phyloP scores from a whole-genome alignment of 169 alveolate genomes.

The Toxoplasma gondii region DNA sequence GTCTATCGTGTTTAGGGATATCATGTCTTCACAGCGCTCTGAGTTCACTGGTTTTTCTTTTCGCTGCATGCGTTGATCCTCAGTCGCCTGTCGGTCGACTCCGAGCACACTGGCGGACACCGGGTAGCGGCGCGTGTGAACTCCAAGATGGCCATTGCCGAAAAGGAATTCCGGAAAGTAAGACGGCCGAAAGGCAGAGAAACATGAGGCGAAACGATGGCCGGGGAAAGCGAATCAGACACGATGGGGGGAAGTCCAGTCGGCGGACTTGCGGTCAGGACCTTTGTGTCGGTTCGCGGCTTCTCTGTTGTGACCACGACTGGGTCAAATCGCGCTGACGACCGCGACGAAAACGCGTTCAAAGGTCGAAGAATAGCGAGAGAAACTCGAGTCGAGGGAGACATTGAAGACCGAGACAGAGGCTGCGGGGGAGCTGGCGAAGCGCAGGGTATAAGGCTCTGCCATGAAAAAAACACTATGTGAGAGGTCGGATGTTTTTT shows the following conservation, averaged over 20 bases:
- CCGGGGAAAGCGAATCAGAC: too few species aligned
- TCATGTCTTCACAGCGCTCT: too few species aligned
- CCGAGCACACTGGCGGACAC: constrained; percentile 50
- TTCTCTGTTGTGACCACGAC: too few species aligned
- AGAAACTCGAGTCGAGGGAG: background rate
- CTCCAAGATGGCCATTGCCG: constrained; percentile 26
- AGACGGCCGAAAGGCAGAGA: background rate
- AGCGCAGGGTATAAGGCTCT: too few species aligned
- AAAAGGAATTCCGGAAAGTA: constrained; percentile 4
- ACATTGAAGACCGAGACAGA: background rate
- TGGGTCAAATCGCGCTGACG: too few species aligned
- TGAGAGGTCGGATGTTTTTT: too few species aligned
- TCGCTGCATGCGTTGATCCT: background rate
- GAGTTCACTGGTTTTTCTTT: background rate
- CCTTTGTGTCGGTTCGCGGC: too few species aligned
- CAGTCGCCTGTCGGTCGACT: constrained; percentile 65
- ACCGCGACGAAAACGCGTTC: background rate
- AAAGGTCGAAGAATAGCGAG: background rate
- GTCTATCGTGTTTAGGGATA: too few species aligned
- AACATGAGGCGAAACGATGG: background rate
- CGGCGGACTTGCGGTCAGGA: too few species aligned
- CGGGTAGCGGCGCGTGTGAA: constrained; percentile 45
- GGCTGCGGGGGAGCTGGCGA: too few species aligned
- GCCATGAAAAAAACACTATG: too few species aligned
- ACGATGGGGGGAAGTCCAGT: too few species aligned